Evolutionary conservation across 768 basidiomycete species (phyloP).

Genomic region (Scleroderma bovista): DNA sequence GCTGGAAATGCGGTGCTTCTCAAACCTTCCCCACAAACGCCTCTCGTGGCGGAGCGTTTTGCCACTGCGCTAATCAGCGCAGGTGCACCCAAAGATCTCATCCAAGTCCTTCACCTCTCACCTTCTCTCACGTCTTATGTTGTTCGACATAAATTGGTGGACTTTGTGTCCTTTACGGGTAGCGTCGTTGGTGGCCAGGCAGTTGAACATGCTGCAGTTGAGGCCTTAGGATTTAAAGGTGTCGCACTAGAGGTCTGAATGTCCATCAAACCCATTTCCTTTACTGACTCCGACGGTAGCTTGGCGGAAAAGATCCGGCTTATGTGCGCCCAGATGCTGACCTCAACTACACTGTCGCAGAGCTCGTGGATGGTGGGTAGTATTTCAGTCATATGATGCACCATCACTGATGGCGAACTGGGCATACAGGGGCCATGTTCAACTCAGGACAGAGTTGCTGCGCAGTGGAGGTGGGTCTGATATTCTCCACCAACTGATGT

Average conservation of each 20-base stretch:
- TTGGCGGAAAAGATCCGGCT: constrained; percentile 97
- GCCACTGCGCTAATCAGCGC: constrained; percentile 62
- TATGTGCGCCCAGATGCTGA: constrained; percentile 89
- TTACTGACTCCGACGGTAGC: constrained; percentile 38
- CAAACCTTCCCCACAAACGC: constrained; percentile 97
- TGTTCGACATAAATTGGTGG: constrained; percentile 58
- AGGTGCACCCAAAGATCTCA: constrained; percentile 69
- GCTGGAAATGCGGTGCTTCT: constrained; percentile 88
- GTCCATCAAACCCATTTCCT: not conserved
- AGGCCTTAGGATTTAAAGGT: constrained; percentile 72
- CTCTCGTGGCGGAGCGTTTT: constrained; percentile 80
- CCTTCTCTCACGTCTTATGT: constrained; percentile 54
- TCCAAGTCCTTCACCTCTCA: constrained; percentile 74
- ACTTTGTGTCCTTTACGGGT: constrained; percentile 91
- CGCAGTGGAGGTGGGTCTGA: constrained; percentile 65
- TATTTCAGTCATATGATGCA: not conserved
- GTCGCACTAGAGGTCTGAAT: constrained; percentile 71
- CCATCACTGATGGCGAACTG: not conserved
- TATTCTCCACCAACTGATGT: not conserved
- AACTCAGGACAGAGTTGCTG: constrained; percentile 99
- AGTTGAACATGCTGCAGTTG: constrained; percentile 65
- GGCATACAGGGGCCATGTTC: constrained; percentile 72
- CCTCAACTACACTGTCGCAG: constrained; percentile 71
- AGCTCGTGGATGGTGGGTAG: constrained; percentile 81
- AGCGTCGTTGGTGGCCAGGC: constrained; percentile 71